Percentiles rank a stretch among this genome's conserved stretches.
phyloP scores from a whole-genome alignment of 805 yeast genomes.

The Pichia pseudocactophila region DNA sequence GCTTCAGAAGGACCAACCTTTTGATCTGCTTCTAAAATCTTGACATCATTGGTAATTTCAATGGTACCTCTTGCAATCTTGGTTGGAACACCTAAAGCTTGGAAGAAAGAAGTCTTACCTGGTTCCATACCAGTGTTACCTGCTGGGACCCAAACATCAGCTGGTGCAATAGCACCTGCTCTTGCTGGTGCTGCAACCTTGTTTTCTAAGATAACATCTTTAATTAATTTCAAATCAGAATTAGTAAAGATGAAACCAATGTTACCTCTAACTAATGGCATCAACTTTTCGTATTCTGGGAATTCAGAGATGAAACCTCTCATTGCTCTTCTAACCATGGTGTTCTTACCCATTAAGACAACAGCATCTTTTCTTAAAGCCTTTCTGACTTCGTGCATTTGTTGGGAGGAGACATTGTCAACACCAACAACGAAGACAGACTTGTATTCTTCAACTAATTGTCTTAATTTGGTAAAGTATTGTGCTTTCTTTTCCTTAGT shows the following conservation, averaged over 20 bases:
- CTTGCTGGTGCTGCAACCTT: constrained; percentile 99
- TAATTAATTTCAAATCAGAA: constrained; percentile 82
- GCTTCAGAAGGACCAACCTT: constrained; percentile 99
- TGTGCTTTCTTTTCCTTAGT: constrained; percentile 94
- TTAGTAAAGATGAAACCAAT: constrained; percentile 99
- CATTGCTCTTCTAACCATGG: constrained; percentile 99
- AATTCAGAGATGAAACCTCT: constrained; percentile 89
- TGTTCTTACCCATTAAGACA: constrained; percentile 99
- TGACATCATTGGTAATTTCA: constrained; percentile 96
- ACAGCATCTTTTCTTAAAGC: constrained; percentile 90
- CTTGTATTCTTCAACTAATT: constrained; percentile 92
- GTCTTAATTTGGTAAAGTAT: constrained; percentile 93
- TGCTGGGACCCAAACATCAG: constrained; percentile 95
- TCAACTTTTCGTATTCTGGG: constrained; percentile 91
- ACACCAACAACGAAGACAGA: constrained; percentile 98
- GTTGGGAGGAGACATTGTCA: constrained; percentile 99
- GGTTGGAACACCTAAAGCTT: constrained; percentile 99
- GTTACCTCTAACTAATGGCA: constrained; percentile 95
- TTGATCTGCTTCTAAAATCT: constrained; percentile 78
- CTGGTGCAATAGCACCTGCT: constrained; percentile 99
- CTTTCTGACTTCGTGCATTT: constrained; percentile 99
- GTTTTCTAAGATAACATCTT: constrained; percentile 82
- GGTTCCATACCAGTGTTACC: constrained; percentile 99
- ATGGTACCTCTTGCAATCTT: constrained; percentile 99
- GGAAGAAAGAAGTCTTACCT: constrained; percentile 99